These are phyloP conservation scores for Plantago ovata DNA, from an alignment of 257 asterid species.

Conservation along the genomic window DNA sequence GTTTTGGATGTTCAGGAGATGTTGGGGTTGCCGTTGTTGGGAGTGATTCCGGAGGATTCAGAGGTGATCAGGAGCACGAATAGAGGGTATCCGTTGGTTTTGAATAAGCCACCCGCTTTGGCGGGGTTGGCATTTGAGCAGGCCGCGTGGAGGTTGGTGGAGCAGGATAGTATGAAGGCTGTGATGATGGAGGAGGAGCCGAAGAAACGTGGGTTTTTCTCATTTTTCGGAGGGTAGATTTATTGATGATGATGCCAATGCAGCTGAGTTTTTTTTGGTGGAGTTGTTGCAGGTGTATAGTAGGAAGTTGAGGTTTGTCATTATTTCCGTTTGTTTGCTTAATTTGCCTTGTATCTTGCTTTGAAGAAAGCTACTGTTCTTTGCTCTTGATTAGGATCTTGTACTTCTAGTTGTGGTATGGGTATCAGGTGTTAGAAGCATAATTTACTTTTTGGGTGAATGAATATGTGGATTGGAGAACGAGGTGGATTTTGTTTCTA, in stretches of 20 bases:
- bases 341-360: constrained; percentile 15
- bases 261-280: not conserved
- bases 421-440: constrained; percentile 14
- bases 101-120: constrained; percentile 90
- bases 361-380: constrained; percentile 7
- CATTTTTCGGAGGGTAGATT: constrained; percentile 74
- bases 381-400: constrained; percentile 20
- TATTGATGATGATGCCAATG: not conserved
- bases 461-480: constrained; percentile 6
- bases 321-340: constrained; percentile 26
- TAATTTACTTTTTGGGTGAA: not conserved
- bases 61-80: constrained; percentile 95
- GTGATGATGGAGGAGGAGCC: constrained; percentile 96
- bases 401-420: constrained; percentile 9
- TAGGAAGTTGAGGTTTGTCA: constrained; percentile 27
- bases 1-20: constrained; percentile 93
- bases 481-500: constrained; percentile 15
- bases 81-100: constrained; percentile 80
- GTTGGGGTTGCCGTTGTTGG: constrained; percentile 87
- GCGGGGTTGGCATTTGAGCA: constrained; percentile 97
- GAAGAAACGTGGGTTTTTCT: constrained; percentile 86
- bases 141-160: constrained; percentile 98
- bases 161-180: constrained; percentile 97
- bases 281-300: constrained; percentile 33
- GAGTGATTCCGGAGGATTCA: constrained; percentile 85